Evolutionary conservation across 371 early-diverging fungal species (phyloP), one percentile per base, ranked within the genome.

Genomic region (Parasitella parasitica): DNA sequence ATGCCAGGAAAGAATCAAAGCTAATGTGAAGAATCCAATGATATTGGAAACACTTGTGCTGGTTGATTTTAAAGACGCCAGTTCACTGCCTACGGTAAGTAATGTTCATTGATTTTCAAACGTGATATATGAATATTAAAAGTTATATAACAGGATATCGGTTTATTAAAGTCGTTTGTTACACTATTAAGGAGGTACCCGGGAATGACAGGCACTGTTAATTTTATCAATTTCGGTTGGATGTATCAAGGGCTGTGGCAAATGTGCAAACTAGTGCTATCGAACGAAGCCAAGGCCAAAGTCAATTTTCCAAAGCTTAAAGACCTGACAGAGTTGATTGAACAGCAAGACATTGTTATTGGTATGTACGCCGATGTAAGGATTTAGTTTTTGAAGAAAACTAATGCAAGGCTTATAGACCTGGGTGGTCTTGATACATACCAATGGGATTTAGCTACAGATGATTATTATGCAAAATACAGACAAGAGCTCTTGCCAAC

Each of bases 171-270:
- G 35, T 61, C 72, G 6, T 61, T 80, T 48, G 60, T 74, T 36
- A 54, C 71, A 32, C 28, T 80, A 7, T 32, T 78, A 16, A 63
- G 70, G 50, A 69, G 78, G n/a, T 80, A 71, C 51, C 81, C 81
- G 1, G 66, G 68, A 12, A 57, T 70, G 27, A 60, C 69, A 7
- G 81, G 81, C 3, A 68, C 73, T 7, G 75, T 78, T 6, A 69
- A 72, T 46, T 36, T 80, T 11, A 54, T 80, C 16, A 73, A 78
- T 50, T 80, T 78, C 54, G 75, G 81, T 1, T 80, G 81, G 81
- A 72, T 80, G 64, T 80, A 78, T 61, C 74, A 76, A 54, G 77
- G 81, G 0, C 6, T 80, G 27, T 80, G 81, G 81, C 81, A 80
- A 52, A 80, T 80, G 78, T 59, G 71, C 35, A 80, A 80, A 41